These are phyloP conservation scores for Vaccinium corymbosum DNA, from an alignment of 148 eudicot species.

Conservation along the genomic window DNA sequence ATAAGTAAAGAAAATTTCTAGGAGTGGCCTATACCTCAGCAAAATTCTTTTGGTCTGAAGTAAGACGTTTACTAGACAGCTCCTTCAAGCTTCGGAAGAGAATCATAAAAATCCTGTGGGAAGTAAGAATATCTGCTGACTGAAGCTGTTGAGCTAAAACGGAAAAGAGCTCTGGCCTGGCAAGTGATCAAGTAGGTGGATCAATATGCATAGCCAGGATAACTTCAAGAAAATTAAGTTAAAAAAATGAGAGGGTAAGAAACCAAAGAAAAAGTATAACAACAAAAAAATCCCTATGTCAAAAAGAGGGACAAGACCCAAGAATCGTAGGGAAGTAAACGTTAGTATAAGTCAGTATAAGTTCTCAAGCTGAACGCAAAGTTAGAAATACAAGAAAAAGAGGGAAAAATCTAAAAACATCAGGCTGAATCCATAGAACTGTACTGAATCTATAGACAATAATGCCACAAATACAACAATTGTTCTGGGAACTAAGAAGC, in stretches of 20 bases:
- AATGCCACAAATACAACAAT: no score
- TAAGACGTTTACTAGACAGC: constrained; percentile 84
- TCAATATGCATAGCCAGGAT: constrained; percentile 7
- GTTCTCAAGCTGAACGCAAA: background rate
- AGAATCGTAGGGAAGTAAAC: background rate
- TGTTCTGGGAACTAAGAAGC: no score
- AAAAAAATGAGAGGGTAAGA: background rate
- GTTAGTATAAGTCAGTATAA: background rate
- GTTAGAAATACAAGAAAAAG: background rate
- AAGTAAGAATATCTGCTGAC: constrained; percentile 72
- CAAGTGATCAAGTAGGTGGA: constrained; percentile 20
- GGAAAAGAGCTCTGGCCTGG: constrained; percentile 85
- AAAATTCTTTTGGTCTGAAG: constrained; percentile 80
- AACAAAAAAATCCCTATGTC: background rate
- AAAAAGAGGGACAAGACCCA: constrained; percentile 4
- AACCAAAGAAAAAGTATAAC: background rate
- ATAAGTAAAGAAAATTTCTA: constrained; percentile 4
- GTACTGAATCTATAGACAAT: background rate
- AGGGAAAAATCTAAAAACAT: no score
- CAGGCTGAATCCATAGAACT: background rate
- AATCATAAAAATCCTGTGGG: constrained; percentile 89
- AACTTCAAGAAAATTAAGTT: background rate
- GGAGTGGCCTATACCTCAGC: constrained; percentile 59
- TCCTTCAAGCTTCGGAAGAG: constrained; percentile 90
- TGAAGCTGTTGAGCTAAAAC: constrained; percentile 88